Base-by-base conservation (phyloP, 2,329 filamentous ascomycete species). In the Colletotrichum sp. region DNA sequence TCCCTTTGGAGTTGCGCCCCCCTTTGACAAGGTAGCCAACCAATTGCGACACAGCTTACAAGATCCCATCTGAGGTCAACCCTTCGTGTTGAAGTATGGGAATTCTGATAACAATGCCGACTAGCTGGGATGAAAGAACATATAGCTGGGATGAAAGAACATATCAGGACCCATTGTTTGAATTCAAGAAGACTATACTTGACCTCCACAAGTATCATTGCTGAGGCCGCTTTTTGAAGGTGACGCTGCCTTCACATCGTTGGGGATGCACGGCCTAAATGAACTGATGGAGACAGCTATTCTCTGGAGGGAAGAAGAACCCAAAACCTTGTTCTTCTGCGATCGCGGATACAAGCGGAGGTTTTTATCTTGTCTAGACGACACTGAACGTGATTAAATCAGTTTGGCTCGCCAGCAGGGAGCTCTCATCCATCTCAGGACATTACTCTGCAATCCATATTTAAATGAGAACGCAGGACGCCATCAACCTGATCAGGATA, bases 111-210 rank as follows among this genome's bases (percentile, higher is more conserved):
- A 13, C 2, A 55, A 3, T 10, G 2, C 13, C 24, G 1, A 55
- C n/a, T 55, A 2, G 4, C 1, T 4, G n/a, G 16, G n/a, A 55
- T 2, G 1, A 2, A 55, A 55, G 48, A 55, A n/a, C 1, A 55
- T 1, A 5, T n/a, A 2, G 4, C 1, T 4, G n/a, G 16, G n/a
- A 55, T 2, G 1, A 2, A 55, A 55, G 48, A 55, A n/a, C 1
- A 55, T 1, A 5, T n/a, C 4, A 24, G 48, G 48, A 55, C 7
- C 48, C 7, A 12, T 24, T 24, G 7, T 9, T 0, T 55, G 4
- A n/a, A 4, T 2, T n/a, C 4, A 6, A 4, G 48, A 21, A 12
- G 7, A 21, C 6, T 21, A 6, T 55, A 3, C 14, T 24, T 4
- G 7, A 21, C 14, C 7, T 55, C 4, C 48, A 4, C 13, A 3